Evolutionary conservation across 1,139 yeast species (phyloP), one percentile per base, ranked within the genome.

Genomic region (Blastobotrys petasosporus): DNA sequence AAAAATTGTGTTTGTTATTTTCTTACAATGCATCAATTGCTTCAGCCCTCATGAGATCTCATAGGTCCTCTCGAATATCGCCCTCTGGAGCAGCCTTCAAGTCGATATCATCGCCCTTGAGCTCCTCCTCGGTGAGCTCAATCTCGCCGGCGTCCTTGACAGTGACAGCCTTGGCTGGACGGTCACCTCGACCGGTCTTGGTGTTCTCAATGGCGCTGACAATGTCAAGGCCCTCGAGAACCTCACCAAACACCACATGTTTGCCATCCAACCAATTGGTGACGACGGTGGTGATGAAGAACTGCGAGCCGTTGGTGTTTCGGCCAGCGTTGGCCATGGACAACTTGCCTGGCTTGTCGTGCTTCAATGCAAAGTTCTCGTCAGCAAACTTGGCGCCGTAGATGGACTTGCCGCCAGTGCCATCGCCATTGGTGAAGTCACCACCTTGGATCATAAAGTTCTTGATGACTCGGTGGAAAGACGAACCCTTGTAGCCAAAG

Each of bases 271-370:
- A 79, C 95, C 95, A 87, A 52, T 86, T 76, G 61, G 92, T 82
- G 57, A 83, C 78, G 43, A 85, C 95, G 50, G 96, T 88, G 69
- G 97, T 88, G 68, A 88, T 82, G 76, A 88, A 88, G 71, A 88
- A 88, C 72, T 88, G 97, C 39, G 95, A 86, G 47, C 97, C 97
- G 68, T 88, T 88, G 73, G 96, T 86, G 80, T 88, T 83, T 66
- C 84, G 87, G 64, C 97, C 97, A 57, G 96, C 94, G 66, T 88
- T 88, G 62, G 97, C 97, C 97, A 88, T 88, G 53, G 95, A 85
- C 67, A 88, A 74, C 39, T 47, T 51, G 37, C 59, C 92, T 54
- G 94, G 88, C 67, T 76, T 85, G 68, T 75, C 75, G 76, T 87
- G 96, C 69, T 71, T 85, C 74, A 82, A 75, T 63, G 70, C 54